phyloP scores from a whole-genome alignment of 192 early-diverging fungal genomes.

The Coemansia sp. region DNA sequence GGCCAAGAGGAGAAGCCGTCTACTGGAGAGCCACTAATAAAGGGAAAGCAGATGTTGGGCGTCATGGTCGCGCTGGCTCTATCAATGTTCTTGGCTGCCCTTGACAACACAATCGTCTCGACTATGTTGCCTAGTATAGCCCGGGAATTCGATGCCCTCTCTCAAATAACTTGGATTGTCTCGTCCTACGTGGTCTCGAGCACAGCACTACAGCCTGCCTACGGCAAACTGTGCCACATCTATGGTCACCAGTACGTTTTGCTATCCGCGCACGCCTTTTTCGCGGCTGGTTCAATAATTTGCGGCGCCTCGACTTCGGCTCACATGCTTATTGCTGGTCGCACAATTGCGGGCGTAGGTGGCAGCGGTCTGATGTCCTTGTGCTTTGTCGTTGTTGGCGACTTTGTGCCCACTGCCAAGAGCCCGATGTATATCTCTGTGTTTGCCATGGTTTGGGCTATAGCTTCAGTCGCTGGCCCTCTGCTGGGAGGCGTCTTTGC shows the following conservation, averaged over 20 bases:
- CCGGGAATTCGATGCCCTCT: conserved; percentile 58
- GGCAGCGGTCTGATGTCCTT: conserved; percentile 66
- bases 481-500: conserved; percentile 60
- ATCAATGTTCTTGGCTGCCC: conserved; percentile 59
- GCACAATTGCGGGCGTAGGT: conserved; percentile 66
- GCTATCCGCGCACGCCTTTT: conserved; percentile 54
- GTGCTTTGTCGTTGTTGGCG: conserved; percentile 65
- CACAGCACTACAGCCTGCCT: conserved; percentile 77
- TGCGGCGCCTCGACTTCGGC: conserved; percentile 58
- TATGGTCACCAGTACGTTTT: conserved; percentile 68
- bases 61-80: conserved; percentile 46
- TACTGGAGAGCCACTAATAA: conserved; percentile 16
- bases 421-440: conserved; percentile 61
- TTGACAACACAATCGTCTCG: conserved; percentile 66
- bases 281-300: conserved; percentile 55
- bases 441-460: conserved; percentile 57
- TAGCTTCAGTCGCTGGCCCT: conserved; percentile 60
- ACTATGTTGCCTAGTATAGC: conserved; percentile 62
- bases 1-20: background rate
- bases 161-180: conserved; percentile 73
- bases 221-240: conserved; percentile 77
- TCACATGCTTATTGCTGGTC: conserved; percentile 66
- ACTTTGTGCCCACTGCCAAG: conserved; percentile 59
- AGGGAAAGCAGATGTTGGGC: conserved; percentile 38
- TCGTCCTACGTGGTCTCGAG: conserved; percentile 63